Evolutionary conservation across 371 early-diverging fungal species (phyloP), one percentile per base, ranked within the genome.

Genomic region (Mucor racemosus): DNA sequence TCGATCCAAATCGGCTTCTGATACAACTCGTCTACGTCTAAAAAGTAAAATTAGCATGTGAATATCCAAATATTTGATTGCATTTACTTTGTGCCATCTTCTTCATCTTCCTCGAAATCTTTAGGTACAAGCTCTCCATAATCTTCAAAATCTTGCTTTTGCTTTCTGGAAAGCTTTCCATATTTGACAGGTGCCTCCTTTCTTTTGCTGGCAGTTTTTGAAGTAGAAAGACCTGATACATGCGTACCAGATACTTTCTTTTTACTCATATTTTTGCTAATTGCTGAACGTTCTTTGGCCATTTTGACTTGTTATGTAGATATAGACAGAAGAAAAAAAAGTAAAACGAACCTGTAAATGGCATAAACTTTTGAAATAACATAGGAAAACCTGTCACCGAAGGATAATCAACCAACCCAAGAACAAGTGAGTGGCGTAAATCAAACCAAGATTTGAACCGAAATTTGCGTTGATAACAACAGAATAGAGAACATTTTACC

Each of bases 91-190:
- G 58, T 35, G 10, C 36, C 42, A 21, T 66, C 74, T 40, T 66
- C 75, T 41, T 68, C 69, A 26, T 76, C 74, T 14, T 76, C 72
- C 19, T 64, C 85, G 41, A 86, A 84, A 19, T 84, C 86, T 33
- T 79, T 77, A 7, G 90, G 90, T n/a, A 88, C 88, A 14, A 90
- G 77, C 66, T 90, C 86, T 60, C 90, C 90, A 66, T 90, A 90
- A 44, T 90, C 90, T 48, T 88, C 86, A 58, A 90, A 78, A 72
- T 85, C 86, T 55, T 85, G 82, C 31, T 81, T 79, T 65, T 83
- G 81, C 65, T 79, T 78, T 64, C 85, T 70, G n/a, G 77, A 78
- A 7, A 84, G 65, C 46, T 81, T 79, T n/a, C 81, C 81, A 59
- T 76, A 81, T 57, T 81, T 81, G 46, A 78, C 71, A 46, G 77